These are phyloP conservation scores for Cutaneotrichosporon dermatis DNA, from an alignment of 1,284 basidiomycete genomes.

Conservation along the genomic window DNA sequence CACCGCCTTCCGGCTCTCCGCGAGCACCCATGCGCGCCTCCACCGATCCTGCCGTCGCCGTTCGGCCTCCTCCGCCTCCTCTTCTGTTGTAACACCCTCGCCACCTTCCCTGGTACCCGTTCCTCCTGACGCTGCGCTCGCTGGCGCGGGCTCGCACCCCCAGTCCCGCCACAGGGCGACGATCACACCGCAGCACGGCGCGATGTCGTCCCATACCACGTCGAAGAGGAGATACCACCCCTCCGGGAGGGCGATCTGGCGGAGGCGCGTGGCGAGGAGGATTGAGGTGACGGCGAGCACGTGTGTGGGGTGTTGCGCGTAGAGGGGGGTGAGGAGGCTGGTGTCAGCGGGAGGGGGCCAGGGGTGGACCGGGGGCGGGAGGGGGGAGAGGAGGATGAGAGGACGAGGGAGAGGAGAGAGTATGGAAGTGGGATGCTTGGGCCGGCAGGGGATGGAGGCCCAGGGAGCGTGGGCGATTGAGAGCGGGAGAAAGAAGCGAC, in stretches of 20 bases:
- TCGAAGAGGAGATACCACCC: conserved; percentile 89
- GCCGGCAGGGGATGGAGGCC: too few relatives aligned
- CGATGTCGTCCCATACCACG: conserved; percentile 75
- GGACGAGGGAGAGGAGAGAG: too few relatives aligned
- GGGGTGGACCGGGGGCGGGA: too few relatives aligned
- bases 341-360: neutral
- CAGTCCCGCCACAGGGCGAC: conserved; percentile 61
- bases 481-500: neutral
- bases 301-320: conserved; percentile 79
- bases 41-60: conserved; percentile 51
- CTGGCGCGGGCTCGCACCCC: conserved; percentile 21
- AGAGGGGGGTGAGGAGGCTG: conserved; percentile 85
- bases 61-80: conserved; percentile 18
- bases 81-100: conserved; percentile 37
- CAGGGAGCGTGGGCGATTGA: too few relatives aligned
- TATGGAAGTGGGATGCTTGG: too few relatives aligned
- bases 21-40: conserved; percentile 59
- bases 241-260: conserved; percentile 67
- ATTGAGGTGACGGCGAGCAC: conserved; percentile 83
- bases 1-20: conserved; percentile 38
- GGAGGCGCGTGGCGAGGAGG: conserved; percentile 64
- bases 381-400: too few relatives aligned
- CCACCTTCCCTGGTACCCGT: conserved; percentile 27
- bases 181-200: conserved; percentile 70
- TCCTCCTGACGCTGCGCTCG: neutral